phyloP scores from a whole-genome alignment of 768 basidiomycete species.

The Pseudohyphozyma bogoriensis region DNA sequence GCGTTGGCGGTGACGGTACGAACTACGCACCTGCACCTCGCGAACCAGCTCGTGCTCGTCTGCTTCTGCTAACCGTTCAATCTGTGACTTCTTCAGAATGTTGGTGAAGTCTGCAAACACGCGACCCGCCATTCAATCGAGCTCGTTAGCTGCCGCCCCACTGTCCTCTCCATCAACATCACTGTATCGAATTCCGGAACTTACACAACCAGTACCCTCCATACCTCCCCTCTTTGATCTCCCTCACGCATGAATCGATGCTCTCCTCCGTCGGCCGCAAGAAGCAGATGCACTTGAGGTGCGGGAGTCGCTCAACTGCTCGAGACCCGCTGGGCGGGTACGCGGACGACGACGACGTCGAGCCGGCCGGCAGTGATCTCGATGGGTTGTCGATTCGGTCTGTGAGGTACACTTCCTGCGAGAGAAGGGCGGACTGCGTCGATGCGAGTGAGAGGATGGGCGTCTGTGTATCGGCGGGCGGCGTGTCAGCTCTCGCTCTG shows the following conservation, averaged over 20 bases:
- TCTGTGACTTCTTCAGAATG: conserved; percentile 72
- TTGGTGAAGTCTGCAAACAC: conserved; percentile 77
- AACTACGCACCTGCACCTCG: conserved; percentile 73
- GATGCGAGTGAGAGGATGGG: conserved; percentile 90
- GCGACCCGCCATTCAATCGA: not conserved
- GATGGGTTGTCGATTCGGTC: conserved; percentile 87
- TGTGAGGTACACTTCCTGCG: conserved; percentile 94
- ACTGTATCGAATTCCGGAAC: conserved; percentile 43
- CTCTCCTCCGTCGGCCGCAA: conserved; percentile 72
- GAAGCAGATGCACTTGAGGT: conserved; percentile 96
- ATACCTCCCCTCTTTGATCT: conserved; percentile 82
- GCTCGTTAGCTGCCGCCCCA: not conserved
- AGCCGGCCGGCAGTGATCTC: not conserved
- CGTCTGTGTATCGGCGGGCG: conserved; percentile 44
- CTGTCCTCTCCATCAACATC: not conserved
- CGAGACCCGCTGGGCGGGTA: conserved; percentile 22
- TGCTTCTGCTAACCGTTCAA: conserved; percentile 83
- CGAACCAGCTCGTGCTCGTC: conserved; percentile 94
- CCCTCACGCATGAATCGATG: conserved; percentile 67
- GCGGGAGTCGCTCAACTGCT: conserved; percentile 79
- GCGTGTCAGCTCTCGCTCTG: not conserved
- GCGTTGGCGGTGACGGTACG: not conserved
- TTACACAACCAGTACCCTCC: conserved; percentile 98
- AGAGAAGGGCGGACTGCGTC: conserved; percentile 82
- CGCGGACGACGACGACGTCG: not conserved